Evolutionary conservation across 345 rosid species (phyloP), one percentile per base, ranked within the genome.

Genomic region (Passiflora organensis): DNA sequence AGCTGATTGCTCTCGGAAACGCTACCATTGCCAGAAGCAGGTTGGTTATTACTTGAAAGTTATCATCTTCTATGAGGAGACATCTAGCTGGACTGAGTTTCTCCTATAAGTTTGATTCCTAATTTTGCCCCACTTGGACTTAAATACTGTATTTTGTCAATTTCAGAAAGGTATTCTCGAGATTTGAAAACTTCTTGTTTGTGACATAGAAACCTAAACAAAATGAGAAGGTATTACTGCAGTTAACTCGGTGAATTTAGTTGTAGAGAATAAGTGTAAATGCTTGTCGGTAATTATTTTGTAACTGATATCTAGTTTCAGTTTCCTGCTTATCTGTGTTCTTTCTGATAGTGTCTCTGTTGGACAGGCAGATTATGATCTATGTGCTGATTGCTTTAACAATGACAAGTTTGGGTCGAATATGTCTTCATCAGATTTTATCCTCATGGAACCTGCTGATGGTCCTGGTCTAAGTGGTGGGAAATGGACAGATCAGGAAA

Each of bases 401-500:
- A 77, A 80, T 71, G 83, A 95, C 43, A 89, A 89, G 79, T 87
- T 94, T 66, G 91, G 81, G 58, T 80, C 95, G 14, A 77, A 81
- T 72, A 87, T 94, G 99, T 85, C 91, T 28, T 76, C 90, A 9
- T 85, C 93, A 11, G 99, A 94, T 73, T 94, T 94, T 65, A 89
- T 94, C 75, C 82, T 94, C 61, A 94, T 94, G 97, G 96, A 85
- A 49, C 91, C 95, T 61, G 95, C 84, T 63, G 97, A 94, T 72
- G 75, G 76, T 52, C 76, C 78, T 79, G 96, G 96, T 60, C 69
- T 56, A 59, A 83, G 74, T 67, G 83, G 96, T 53, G 99, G 95
- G 65, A 89, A 79, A 60, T 94, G 99, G 99, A 89, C 97, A 45
- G 99, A 94, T 82, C 97, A 94, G 76, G 97, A 94, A 81, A 94